A percentile compares a stretch with the other conserved stretches of the same genome.
Evolutionary conservation across 305 asterid genomes (phyloP).

Genomic region (Nicotiana rustica): DNA sequence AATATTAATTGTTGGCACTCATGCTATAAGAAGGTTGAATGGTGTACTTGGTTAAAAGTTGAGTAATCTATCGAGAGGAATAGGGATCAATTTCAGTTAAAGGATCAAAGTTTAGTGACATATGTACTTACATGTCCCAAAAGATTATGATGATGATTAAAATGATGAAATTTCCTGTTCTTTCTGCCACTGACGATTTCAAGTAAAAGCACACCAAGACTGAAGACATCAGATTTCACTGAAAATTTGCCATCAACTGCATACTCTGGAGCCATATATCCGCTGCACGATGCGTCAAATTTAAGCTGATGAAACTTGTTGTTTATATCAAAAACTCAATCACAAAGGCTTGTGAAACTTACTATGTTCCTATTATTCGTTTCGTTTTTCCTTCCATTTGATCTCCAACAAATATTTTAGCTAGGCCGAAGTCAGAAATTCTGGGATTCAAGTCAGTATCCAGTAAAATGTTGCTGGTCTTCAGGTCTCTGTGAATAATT

Average conservation of each 20-base stretch:
- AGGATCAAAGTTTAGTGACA: background rate
- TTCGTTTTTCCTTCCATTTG: constrained; percentile 31
- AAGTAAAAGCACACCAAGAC: constrained; percentile 46
- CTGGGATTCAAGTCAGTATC: constrained; percentile 34
- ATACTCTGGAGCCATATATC: constrained; percentile 53
- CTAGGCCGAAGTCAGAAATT: constrained; percentile 42
- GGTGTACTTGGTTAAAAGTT: too few species aligned
- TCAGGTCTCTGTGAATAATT: constrained; percentile 38
- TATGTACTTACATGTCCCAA: constrained; percentile 48
- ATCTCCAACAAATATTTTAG: constrained; percentile 38
- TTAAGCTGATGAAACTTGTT: constrained; percentile 24
- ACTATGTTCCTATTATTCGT: constrained; percentile 38
- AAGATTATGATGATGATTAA: constrained; percentile 43
- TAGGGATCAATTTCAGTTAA: background rate
- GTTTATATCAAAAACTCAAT: background rate
- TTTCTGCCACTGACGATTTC: constrained; percentile 44
- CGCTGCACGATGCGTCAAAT: constrained; percentile 38
- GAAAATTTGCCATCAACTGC: constrained; percentile 44
- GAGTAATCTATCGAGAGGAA: too few species aligned
- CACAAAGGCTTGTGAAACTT: constrained; percentile 10
- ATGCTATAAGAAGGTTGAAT: too few species aligned
- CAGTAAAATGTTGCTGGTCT: constrained; percentile 35
- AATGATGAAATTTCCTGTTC: constrained; percentile 39
- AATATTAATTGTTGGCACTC: too few species aligned
- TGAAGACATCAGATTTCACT: constrained; percentile 49